phyloP scores from a whole-genome alignment of 129 eudicot genomes.

The Saposhnikovia divaricata region DNA sequence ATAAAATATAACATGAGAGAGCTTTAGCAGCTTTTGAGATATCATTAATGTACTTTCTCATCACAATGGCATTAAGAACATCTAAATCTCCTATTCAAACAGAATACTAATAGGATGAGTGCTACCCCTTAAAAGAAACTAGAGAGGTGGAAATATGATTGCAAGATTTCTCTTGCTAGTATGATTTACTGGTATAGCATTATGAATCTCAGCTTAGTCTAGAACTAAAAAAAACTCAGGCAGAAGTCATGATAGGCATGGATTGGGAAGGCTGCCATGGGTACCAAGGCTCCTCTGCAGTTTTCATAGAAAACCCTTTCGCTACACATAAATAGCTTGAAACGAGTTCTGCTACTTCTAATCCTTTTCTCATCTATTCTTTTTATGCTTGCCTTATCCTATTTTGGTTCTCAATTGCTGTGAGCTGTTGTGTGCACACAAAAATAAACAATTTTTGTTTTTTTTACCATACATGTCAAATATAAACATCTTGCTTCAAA shows the following conservation, averaged over 20 bases:
- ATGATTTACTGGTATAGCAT: background rate
- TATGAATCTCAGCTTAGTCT: background rate
- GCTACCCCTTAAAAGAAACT: background rate
- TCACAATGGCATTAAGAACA: background rate
- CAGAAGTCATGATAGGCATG: slow-evolving; percentile 25
- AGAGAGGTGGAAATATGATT: background rate
- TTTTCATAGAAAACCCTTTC: slow-evolving; percentile 2
- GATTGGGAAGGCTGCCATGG: slow-evolving; percentile 33
- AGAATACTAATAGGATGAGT: background rate
- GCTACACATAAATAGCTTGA: slow-evolving; percentile 18
- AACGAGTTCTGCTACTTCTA: slow-evolving; percentile 38
- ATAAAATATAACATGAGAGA: background rate
- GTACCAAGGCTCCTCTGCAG: slow-evolving; percentile 32
- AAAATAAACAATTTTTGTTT: background rate
- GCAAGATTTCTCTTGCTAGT: background rate
- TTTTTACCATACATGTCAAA: background rate
- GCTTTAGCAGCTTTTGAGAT: background rate
- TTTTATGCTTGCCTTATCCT: slow-evolving; percentile 28
- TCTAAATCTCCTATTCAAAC: background rate
- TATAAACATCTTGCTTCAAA: background rate
- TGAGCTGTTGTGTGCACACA: background rate
- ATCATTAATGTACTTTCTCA: background rate
- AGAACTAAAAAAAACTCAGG: slow-evolving; percentile 17
- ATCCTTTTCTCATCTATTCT: slow-evolving; percentile 34
- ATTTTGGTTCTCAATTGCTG: slow-evolving; percentile 31